Conservation (phyloP, 2,329 filamentous ascomycete species). For the Sporothrix phasma region DNA sequence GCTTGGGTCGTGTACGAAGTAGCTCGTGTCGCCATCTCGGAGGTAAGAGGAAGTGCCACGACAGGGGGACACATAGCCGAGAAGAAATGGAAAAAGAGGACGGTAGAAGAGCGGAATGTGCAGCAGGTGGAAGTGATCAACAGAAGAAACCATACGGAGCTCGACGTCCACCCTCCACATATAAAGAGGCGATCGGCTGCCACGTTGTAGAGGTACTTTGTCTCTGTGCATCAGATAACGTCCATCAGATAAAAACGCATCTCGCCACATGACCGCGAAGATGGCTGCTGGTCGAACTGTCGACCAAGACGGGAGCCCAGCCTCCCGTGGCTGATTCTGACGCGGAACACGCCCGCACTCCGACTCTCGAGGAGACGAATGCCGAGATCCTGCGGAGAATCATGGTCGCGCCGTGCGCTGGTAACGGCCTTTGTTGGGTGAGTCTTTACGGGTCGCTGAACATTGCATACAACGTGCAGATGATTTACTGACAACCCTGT, state of each 20-base stretch:
- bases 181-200: slow-evolving; percentile 1
- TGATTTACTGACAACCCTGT: neutral
- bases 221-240: neutral
- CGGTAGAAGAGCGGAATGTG: no score
- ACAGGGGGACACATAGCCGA: neutral
- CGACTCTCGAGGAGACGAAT: neutral
- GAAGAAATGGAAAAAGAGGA: neutral
- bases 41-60: neutral
- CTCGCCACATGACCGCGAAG: neutral
- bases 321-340: neutral
- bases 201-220: neutral
- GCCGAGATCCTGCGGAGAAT: slow-evolving; percentile 8
- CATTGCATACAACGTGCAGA: no score
- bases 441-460: neutral
- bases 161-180: neutral
- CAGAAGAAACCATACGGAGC: neutral
- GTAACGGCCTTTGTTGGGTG: slow-evolving; percentile 2
- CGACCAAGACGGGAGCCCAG: neutral
- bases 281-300: neutral
- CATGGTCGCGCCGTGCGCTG: slow-evolving; percentile 8
- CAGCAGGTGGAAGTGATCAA: no score
- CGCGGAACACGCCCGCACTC: neutral
- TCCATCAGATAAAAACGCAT: neutral
- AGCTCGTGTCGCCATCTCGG: neutral
- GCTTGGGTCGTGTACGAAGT: no score